Evolutionary conservation across 345 rosid species (phyloP), one percentile per base, ranked within the genome.

Genomic region (Nasturtium officinale): DNA sequence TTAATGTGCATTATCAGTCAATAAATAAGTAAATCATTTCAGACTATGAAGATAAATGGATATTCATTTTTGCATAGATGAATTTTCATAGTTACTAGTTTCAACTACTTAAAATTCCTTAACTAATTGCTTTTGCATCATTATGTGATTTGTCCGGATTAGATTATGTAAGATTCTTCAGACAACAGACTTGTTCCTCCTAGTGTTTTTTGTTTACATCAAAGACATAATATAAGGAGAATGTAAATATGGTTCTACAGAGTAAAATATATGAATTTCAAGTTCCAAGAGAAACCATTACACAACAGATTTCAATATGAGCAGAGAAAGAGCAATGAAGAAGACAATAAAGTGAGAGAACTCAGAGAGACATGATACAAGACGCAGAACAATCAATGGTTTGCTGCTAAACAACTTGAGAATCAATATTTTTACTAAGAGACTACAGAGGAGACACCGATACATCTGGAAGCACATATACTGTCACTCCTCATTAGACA

Each of bases 401-500:
- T 75, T 75, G 78, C 78, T 75, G 74, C 78, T 67, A 61, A 75
- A 75, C 79, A 76, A 76, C 75, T 69, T 68, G 79, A 67, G 13
- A 53, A 69, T 62, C 78, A 65, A 7, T 17, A 50, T 26, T 29
- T 40, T 23, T 15, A 48, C 79, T 76, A 76, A 35, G 79, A 76
- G 1, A 76, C 79, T 69, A 65, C 79, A 9, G 79, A 76, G 15
- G 79, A 69, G 35, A 76, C 58, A 0, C 87, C 90, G 1, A 85
- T 71, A 76, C 88, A 84, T 77, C 77, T 85, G 6, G 96, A 87
- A 52, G 95, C 87, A 69, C 89, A 84, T 9, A 88, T 82, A 83
- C 97, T 90, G 55, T 89, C 84, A 56, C 96, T 89, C 70, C 76
- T 90, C 78, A 80, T 42, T 74, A 89, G 86, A 76, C 83, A 80